Evolutionary conservation across 1,284 basidiomycete species (phyloP), one percentile per base, ranked within the genome.

Genomic region (Abortiporus biennis): DNA sequence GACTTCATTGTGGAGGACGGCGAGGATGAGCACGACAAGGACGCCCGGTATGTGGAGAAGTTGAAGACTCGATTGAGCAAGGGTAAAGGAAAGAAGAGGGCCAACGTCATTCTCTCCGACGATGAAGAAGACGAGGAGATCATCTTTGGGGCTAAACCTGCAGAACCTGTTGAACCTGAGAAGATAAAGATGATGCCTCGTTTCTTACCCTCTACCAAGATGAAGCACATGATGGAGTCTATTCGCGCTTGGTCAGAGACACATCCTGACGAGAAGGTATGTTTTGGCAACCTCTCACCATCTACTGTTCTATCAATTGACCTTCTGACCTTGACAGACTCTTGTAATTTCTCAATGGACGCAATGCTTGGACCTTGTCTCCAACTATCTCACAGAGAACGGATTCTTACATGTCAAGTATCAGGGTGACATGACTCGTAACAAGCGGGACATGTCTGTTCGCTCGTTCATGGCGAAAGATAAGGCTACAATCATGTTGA

Each of bases 331-430:
- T 17, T 27, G 33, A 6, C 44, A 80, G 74, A 68, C 67, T 24
- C 56, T 81, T 38, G 58, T 84, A 42, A 65, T 82, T 27, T 79
- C 76, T 0, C 78, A 80, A 52, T 83, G 78, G 78, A 80, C 77
- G 1, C 57, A 63, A 11, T 78, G 74, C 44, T 62, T 81, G 3
- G 57, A 65, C 8, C 63, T 80, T 6, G 71, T 79, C 8, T 78
- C 76, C 1, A 59, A 72, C 45, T 81, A 78, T 51, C 60, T 81
- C 12, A 56, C 59, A 0, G 71, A 76, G 53, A 63, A 68, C 15
- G 62, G 62, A 4, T 65, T 80, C 43, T 49, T 60, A 3, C 72
- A 77, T 50, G 71, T 80, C 47, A 74, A 74, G 68, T 78, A 76
- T 47, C 75, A 78, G 58, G 78, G 78, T n/a, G 63, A 73, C 45